Evolutionary conservation across 192 early-diverging fungal species (phyloP).

Genomic region (Entophlyctis luteolus): DNA sequence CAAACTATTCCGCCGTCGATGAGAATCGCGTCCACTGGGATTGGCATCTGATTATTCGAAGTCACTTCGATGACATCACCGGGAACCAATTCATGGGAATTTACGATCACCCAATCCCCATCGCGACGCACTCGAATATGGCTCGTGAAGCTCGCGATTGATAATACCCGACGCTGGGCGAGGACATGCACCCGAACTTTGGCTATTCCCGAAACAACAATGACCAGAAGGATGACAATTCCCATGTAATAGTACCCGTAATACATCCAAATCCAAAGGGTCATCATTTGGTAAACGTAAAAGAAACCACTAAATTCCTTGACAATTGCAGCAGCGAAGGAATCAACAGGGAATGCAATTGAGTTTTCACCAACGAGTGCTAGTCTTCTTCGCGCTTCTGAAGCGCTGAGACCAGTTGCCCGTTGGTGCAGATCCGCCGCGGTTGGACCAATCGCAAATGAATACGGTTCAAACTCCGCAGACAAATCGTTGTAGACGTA

Average conservation of each 20-base stretch:
- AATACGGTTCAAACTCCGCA: constrained; percentile 54
- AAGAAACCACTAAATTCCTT: constrained; percentile 52
- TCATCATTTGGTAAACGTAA: constrained; percentile 47
- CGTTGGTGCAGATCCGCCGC: constrained; percentile 27
- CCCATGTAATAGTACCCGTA: constrained; percentile 52
- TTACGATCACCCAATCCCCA: constrained; percentile 48
- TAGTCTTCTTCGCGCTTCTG: constrained; percentile 49
- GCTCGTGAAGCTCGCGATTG: constrained; percentile 47
- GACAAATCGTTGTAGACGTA: constrained; percentile 59
- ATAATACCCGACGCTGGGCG: constrained; percentile 39
- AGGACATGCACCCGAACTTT: constrained; percentile 35
- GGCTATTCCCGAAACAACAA: constrained; percentile 36
- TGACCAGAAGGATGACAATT: constrained; percentile 37
- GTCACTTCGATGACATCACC: constrained; percentile 67
- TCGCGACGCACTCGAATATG: constrained; percentile 52
- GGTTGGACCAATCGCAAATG: constrained; percentile 53
- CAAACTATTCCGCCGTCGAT: constrained; percentile 68
- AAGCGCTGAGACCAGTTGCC: constrained; percentile 40
- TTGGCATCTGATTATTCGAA: constrained; percentile 34
- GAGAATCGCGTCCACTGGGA: constrained; percentile 71
- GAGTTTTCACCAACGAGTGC: constrained; percentile 68
- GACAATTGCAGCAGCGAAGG: constrained; percentile 47
- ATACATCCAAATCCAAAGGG: constrained; percentile 38
- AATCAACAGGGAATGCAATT: constrained; percentile 62
- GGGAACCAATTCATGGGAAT: constrained; percentile 56